Percentiles rank a stretch among this genome's conserved stretches.
Evolutionary conservation across 1,139 yeast genomes (phyloP).

Genomic region (Debaryomyces coudertii): DNA sequence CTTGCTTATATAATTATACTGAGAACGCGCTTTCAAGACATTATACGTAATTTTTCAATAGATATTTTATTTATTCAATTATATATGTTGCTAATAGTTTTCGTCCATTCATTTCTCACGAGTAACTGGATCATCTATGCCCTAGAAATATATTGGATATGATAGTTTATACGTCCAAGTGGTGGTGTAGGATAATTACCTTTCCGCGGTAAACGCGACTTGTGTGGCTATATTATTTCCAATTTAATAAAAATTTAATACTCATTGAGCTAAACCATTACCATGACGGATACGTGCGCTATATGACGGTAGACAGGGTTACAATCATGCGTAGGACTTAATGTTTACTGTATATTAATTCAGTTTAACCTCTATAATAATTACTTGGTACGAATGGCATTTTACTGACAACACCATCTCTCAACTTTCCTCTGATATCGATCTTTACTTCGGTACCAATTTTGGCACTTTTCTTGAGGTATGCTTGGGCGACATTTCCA

Average conservation of each 20-base stretch:
- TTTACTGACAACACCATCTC: constrained; percentile 74
- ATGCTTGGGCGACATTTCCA: constrained; percentile 93
- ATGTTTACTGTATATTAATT: not conserved
- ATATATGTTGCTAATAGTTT: not conserved
- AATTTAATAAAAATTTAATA: not conserved
- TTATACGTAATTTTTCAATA: not conserved
- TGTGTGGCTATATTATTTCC: not conserved
- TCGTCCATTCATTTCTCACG: not conserved
- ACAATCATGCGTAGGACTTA: not conserved
- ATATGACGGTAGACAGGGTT: not conserved
- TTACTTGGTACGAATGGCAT: constrained; percentile 82
- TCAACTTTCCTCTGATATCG: constrained; percentile 80
- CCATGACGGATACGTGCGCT: not conserved
- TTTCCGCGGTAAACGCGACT: not conserved
- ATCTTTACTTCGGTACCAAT: constrained; percentile 74
- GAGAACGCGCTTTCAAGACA: not conserved
- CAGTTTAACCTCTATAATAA: constrained; percentile 54
- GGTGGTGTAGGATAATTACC: not conserved
- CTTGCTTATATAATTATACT: constrained; percentile 5
- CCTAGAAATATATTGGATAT: not conserved
- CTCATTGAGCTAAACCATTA: not conserved
- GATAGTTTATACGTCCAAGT: not conserved
- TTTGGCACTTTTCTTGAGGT: constrained; percentile 75
- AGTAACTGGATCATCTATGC: not conserved
- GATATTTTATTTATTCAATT: not conserved